Percentiles rank a stretch among this genome's conserved stretches.
phyloP scores from a whole-genome alignment of 192 early-diverging fungal genomes.

The Podila horticola region DNA sequence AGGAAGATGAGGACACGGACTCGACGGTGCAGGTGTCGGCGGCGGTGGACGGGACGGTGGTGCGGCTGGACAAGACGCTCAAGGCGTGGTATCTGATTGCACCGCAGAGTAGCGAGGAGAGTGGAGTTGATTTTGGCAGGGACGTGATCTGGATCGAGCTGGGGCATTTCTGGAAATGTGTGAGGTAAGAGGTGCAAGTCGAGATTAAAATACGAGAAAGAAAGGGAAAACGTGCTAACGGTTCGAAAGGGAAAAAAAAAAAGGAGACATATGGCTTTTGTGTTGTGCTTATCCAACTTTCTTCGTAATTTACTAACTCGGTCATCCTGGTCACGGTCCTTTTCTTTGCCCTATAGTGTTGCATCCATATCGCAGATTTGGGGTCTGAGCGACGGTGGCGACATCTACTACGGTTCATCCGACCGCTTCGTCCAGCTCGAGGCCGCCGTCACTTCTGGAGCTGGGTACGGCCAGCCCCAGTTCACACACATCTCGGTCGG shows the following conservation, averaged over 20 bases:
- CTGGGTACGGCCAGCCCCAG: constrained; percentile 25
- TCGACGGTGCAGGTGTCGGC: constrained; percentile 37
- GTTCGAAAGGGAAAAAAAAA: background rate
- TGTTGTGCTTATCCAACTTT: no score
- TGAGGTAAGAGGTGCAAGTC: constrained; percentile 10
- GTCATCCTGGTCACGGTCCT: no score
- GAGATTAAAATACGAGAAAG: background rate
- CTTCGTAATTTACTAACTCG: no score
- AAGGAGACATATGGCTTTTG: background rate
- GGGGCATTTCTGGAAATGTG: constrained; percentile 42
- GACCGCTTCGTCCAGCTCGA: constrained; percentile 32
- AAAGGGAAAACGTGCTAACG: background rate
- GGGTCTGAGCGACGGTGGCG: constrained; percentile 29
- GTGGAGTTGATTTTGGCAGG: constrained; percentile 25
- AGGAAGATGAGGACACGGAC: constrained; percentile 16
- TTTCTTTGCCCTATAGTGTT: constrained; percentile 12
- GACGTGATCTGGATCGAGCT: constrained; percentile 47
- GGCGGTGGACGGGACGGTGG: constrained; percentile 40
- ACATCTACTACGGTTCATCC: constrained; percentile 33
- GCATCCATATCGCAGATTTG: constrained; percentile 49
- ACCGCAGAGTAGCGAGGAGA: constrained; percentile 12
- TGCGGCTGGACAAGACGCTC: constrained; percentile 27
- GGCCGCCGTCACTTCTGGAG: constrained; percentile 30
- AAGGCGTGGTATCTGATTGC: constrained; percentile 41
- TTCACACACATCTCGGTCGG: constrained; percentile 43